These are phyloP conservation scores for Lipomyces lipofer DNA, from an alignment of 805 yeast species.

Conservation along the genomic window DNA sequence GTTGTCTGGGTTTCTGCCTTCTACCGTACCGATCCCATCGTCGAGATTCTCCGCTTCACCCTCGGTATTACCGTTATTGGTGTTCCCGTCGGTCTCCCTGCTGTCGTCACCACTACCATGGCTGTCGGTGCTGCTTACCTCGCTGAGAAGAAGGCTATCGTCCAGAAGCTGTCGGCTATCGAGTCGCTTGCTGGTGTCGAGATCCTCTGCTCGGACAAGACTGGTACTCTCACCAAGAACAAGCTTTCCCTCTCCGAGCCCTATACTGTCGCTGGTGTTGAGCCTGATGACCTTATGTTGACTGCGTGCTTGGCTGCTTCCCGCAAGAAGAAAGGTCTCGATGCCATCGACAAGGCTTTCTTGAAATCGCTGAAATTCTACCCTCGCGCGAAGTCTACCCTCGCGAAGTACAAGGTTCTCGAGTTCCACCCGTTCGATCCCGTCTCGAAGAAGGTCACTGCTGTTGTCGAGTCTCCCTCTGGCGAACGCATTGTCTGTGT, in stretches of 20 bases:
- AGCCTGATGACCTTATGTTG: slow-evolving; percentile 92
- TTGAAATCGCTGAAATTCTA: slow-evolving; percentile 81
- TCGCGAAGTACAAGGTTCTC: slow-evolving; percentile 89
- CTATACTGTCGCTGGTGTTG: slow-evolving; percentile 96
- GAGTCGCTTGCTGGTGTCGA: slow-evolving; percentile 98
- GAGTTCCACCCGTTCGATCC: slow-evolving; percentile 98
- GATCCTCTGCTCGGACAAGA: slow-evolving; percentile 95
- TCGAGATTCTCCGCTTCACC: slow-evolving; percentile 85
- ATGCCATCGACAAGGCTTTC: slow-evolving; percentile 97
- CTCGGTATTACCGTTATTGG: slow-evolving; percentile 95
- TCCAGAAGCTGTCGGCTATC: slow-evolving; percentile 93
- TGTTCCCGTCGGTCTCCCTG: slow-evolving; percentile 98
- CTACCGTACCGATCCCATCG: slow-evolving; percentile 89
- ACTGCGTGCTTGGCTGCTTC: slow-evolving; percentile 98
- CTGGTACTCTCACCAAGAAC: slow-evolving; percentile 98
- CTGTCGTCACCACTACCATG: slow-evolving; percentile 98
- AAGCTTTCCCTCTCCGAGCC: slow-evolving; percentile 95
- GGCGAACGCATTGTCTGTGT: slow-evolving; percentile 95
- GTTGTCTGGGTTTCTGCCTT: slow-evolving; percentile 91
- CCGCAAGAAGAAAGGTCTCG: slow-evolving; percentile 97
- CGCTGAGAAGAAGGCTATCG: slow-evolving; percentile 96
- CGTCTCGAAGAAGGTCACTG: slow-evolving; percentile 94
- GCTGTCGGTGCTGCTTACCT: slow-evolving; percentile 99
- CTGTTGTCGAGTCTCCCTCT: slow-evolving; percentile 92
- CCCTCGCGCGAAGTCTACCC: slow-evolving; percentile 91